phyloP scores from a whole-genome alignment of 139 green algal genomes.

The Chlorella sp. region DNA sequence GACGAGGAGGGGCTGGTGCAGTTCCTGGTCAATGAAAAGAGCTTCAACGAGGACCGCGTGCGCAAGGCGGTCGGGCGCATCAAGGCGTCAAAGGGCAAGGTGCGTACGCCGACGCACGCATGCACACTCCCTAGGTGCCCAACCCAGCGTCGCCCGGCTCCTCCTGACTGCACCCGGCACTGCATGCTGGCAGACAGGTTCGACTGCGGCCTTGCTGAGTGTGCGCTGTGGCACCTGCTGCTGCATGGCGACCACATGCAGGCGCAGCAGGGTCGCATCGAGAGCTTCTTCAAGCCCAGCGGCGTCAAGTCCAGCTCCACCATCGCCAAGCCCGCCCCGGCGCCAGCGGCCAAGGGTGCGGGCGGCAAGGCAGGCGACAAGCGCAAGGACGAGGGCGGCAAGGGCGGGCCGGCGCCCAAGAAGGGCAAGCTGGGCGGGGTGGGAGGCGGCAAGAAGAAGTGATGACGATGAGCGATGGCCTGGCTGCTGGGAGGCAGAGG shows the following conservation, averaged over 20 bases:
- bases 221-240: too few species aligned
- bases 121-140: too few species aligned
- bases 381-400: slow-evolving; percentile 15
- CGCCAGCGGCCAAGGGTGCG: neutral
- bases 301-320: neutral
- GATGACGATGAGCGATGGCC: too few species aligned
- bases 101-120: neutral
- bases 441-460: slow-evolving; percentile 31
- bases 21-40: slow-evolving; percentile 92
- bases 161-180: too few species aligned
- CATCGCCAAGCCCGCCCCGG: neutral
- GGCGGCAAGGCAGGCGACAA: slow-evolving; percentile 11
- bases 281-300: slow-evolving; percentile 73
- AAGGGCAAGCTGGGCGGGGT: slow-evolving; percentile 37
- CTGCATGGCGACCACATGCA: neutral
- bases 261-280: slow-evolving; percentile 63
- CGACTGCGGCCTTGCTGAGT: too few species aligned
- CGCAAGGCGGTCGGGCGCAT: slow-evolving; percentile 56
- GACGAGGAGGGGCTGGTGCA: slow-evolving; percentile 88
- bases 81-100: slow-evolving; percentile 59
- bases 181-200: too few species aligned
- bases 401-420: slow-evolving; percentile 21
- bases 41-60: slow-evolving; percentile 89
- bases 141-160: too few species aligned
- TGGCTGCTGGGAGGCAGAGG: too few species aligned